These are phyloP conservation scores for Pinus albicaulis DNA, from an alignment of 75 land plant genomes.

Conservation along the genomic window DNA sequence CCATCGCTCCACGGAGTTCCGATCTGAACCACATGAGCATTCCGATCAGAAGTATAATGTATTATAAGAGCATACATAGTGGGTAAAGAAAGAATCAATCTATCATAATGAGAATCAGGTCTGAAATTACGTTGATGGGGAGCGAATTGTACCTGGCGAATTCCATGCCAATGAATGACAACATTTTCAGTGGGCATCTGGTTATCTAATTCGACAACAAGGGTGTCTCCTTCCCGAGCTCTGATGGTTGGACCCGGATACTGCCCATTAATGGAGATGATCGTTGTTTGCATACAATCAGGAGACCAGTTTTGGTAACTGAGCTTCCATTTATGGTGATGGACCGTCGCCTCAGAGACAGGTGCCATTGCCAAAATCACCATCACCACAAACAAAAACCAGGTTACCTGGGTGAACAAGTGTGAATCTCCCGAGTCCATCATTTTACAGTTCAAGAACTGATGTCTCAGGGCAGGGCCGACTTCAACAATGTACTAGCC, in stretches of 20 bases:
- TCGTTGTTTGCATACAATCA: neutral
- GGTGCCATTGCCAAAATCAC: neutral
- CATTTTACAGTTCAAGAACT: neutral
- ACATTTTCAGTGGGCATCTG: slow-evolving; percentile 59
- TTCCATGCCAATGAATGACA: slow-evolving; percentile 91
- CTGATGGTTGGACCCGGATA: slow-evolving; percentile 70
- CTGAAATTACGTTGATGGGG: slow-evolving; percentile 3
- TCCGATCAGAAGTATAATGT: no score
- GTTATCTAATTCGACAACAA: slow-evolving; percentile 69
- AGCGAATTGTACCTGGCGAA: slow-evolving; percentile 41
- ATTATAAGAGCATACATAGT: no score
- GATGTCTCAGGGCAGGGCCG: no score
- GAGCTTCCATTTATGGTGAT: neutral
- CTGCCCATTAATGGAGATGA: slow-evolving; percentile 6
- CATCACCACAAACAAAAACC: neutral
- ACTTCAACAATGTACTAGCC: no score
- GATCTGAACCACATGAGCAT: slow-evolving; percentile 5
- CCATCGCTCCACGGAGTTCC: slow-evolving; percentile 94
- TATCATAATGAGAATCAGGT: no score
- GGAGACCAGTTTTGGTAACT: neutral
- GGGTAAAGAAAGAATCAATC: no score
- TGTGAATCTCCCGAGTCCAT: neutral
- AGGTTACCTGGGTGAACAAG: neutral
- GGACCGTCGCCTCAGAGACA: neutral
- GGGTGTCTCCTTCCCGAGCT: slow-evolving; percentile 69